A percentile compares a stretch with the other conserved stretches of the same genome.
Conservation (phyloP, 768 basidiomycete genomes). For the Psilocybe sp. region DNA sequence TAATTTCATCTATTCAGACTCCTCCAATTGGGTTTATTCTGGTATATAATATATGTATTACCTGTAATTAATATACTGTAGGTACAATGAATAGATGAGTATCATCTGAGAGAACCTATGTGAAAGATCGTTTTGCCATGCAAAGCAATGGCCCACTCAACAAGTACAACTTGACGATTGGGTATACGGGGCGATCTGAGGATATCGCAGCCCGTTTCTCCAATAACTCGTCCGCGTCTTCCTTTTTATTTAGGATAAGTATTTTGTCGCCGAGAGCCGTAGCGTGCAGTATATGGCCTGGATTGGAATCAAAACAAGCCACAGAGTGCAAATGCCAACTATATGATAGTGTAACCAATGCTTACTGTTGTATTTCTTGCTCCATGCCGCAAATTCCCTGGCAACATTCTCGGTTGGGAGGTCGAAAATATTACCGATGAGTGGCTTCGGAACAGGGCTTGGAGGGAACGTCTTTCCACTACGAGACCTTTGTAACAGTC, state of each 20-base stretch:
- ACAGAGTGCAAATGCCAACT: background rate
- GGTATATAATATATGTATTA: too few relatives aligned
- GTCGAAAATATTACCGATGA: conserved; percentile 21
- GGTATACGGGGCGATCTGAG: conserved; percentile 38
- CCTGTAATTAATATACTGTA: too few relatives aligned
- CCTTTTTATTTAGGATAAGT: conserved; percentile 21
- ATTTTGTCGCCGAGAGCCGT: conserved; percentile 20
- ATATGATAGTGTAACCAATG: background rate
- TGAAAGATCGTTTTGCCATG: too few relatives aligned
- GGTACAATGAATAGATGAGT: too few relatives aligned
- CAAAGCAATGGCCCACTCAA: too few relatives aligned
- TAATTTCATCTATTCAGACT: too few relatives aligned
- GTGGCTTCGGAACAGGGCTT: conserved; percentile 20
- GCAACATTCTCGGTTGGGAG: conserved; percentile 4
- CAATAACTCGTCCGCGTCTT: conserved; percentile 22
- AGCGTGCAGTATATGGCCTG: conserved; percentile 20
- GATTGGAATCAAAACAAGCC: too few relatives aligned
- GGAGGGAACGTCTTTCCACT: conserved; percentile 3
- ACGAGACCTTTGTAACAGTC: too few relatives aligned
- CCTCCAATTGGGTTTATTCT: too few relatives aligned
- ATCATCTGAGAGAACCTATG: too few relatives aligned
- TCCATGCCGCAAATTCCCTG: conserved; percentile 11
- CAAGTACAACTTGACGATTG: conserved; percentile 12
- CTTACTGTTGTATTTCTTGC: conserved; percentile 14
- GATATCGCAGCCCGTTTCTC: conserved; percentile 46